A percentile compares a stretch with the other conserved stretches of the same genome.
Conservation (phyloP, 352 stramenopile species). For the Globisporangium sylvaticum region DNA sequence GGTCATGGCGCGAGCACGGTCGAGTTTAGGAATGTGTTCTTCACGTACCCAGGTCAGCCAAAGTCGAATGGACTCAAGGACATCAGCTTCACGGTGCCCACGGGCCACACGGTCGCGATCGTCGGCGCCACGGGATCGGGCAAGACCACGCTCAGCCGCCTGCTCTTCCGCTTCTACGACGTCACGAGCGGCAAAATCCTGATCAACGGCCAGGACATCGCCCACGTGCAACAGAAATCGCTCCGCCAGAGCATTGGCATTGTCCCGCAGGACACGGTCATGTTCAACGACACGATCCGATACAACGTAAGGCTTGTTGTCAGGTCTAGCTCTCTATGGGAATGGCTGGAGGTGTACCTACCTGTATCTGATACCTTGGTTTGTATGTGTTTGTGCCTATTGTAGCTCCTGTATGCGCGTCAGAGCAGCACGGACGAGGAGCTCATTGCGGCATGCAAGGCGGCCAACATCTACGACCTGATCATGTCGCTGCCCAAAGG, state of each 20-base stretch:
- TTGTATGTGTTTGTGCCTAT: too few relatives aligned
- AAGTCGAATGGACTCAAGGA: conserved; percentile 84
- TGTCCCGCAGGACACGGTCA: conserved; percentile 94
- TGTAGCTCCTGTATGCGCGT: conserved; percentile 83
- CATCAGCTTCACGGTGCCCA: conserved; percentile 59
- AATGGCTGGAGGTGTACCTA: too few relatives aligned
- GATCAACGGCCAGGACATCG: conserved; percentile 91
- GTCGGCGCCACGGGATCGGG: conserved; percentile 90
- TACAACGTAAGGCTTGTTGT: conserved; percentile 89
- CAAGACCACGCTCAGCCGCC: conserved; percentile 93
- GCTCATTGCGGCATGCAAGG: conserved; percentile 85
- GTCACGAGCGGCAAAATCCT: conserved; percentile 68
- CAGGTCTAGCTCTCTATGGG: too few relatives aligned
- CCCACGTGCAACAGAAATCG: conserved; percentile 81
- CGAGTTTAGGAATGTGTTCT: conserved; percentile 91
- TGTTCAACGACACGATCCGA: conserved; percentile 97
- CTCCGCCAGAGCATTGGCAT: conserved; percentile 91
- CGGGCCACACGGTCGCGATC: conserved; percentile 90
- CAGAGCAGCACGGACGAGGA: conserved; percentile 87
- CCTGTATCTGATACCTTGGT: too few relatives aligned
- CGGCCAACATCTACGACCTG: conserved; percentile 92
- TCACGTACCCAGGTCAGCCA: conserved; percentile 90
- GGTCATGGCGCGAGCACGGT: conserved; percentile 50
- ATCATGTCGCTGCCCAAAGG: conserved; percentile 89
- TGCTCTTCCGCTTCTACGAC: conserved; percentile 97